These are phyloP conservation scores for Colletotrichum trifolii DNA, from an alignment of 2,329 filamentous ascomycete species.

Conservation along the genomic window DNA sequence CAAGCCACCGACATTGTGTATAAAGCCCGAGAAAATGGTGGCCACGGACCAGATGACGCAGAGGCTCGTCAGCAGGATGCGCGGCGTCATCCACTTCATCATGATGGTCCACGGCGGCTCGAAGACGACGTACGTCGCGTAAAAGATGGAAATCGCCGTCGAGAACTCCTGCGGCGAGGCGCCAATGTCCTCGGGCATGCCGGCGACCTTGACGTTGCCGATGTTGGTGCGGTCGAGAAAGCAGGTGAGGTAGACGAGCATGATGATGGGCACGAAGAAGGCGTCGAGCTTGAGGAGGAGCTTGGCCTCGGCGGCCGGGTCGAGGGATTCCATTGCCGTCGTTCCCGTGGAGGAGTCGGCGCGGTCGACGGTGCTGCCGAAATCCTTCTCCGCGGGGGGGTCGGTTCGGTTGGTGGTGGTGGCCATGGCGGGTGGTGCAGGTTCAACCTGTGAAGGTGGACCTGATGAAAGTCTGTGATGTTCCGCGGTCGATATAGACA, in stretches of 20 bases:
- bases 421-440: constrained; percentile 6
- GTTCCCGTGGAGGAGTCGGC: constrained; percentile 25
- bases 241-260: constrained; percentile 64
- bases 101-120: constrained; percentile 48
- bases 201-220: constrained; percentile 59
- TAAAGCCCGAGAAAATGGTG: constrained; percentile 60
- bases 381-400: constrained; percentile 20
- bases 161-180: constrained; percentile 54
- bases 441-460: too few relatives aligned
- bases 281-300: constrained; percentile 47
- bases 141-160: constrained; percentile 56
- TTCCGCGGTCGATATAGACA: too few relatives aligned
- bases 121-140: constrained; percentile 61
- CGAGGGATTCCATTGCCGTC: constrained; percentile 39
- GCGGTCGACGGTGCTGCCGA: constrained; percentile 28
- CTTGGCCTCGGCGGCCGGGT: constrained; percentile 43
- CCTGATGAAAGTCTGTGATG: too few relatives aligned
- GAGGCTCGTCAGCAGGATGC: constrained; percentile 43
- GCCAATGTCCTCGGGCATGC: constrained; percentile 57
- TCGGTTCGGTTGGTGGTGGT: constrained; percentile 13
- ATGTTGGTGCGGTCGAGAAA: constrained; percentile 67
- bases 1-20: constrained; percentile 52
- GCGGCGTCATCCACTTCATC: constrained; percentile 47
- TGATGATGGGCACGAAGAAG: constrained; percentile 57
- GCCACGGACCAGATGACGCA: constrained; percentile 58